Conservation (phyloP, 1,284 basidiomycete species). For the Peniophora sp. region DNA sequence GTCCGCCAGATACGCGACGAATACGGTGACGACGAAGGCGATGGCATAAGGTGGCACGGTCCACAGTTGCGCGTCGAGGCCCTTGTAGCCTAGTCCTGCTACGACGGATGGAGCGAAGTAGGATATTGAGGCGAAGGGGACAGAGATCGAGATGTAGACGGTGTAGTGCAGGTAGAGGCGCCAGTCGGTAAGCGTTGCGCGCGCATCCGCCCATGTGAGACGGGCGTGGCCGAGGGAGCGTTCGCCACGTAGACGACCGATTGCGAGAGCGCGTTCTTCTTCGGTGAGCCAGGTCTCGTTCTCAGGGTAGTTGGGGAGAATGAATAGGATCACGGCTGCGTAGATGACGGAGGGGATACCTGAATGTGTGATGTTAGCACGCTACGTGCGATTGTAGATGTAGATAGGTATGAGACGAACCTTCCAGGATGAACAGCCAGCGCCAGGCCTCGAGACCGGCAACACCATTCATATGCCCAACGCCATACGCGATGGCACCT, state of each 20-base stretch:
- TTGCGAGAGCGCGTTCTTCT: constrained; percentile 23
- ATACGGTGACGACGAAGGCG: constrained; percentile 21
- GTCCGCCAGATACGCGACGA: constrained; percentile 9
- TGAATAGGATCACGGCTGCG: constrained; percentile 28
- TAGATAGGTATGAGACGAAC: constrained; percentile 15
- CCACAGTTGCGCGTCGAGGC: constrained; percentile 38
- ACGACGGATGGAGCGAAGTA: constrained; percentile 27
- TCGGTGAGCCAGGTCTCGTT: constrained; percentile 29
- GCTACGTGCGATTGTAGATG: neutral
- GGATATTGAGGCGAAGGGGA: constrained; percentile 23
- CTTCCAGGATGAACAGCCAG: constrained; percentile 40
- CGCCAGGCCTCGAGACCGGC: constrained; percentile 27
- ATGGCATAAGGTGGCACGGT: constrained; percentile 40
- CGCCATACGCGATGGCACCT: constrained; percentile 31
- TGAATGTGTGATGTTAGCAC: neutral
- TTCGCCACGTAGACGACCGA: constrained; percentile 18
- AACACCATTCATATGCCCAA: constrained; percentile 24
- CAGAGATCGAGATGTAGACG: constrained; percentile 19
- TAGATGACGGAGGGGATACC: constrained; percentile 26
- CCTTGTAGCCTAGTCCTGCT: constrained; percentile 33
- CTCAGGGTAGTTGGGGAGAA: constrained; percentile 38
- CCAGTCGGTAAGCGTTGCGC: constrained; percentile 21
- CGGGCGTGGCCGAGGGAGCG: constrained; percentile 19
- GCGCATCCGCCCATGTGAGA: constrained; percentile 19
- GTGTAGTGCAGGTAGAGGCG: constrained; percentile 23